Evolutionary conservation across 169 alveolate species (phyloP).

Genomic region (Condylostoma magnum): DNA sequence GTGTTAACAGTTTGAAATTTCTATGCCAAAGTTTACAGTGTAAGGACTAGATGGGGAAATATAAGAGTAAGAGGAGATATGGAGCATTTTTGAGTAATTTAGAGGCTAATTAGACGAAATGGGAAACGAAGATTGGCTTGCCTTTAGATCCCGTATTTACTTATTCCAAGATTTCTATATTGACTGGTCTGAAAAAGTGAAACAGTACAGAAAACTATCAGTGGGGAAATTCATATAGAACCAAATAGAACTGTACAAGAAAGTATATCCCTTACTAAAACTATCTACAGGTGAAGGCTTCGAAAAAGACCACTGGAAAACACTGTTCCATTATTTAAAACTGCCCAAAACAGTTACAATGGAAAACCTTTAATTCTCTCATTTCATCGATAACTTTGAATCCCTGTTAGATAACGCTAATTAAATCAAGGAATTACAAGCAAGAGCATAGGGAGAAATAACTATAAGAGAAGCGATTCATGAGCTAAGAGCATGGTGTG

Average conservation of each 20-base stretch:
- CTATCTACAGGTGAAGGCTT: slow-evolving; percentile 90
- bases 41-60: slow-evolving; percentile 68
- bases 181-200: slow-evolving; percentile 65
- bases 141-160: slow-evolving; percentile 55
- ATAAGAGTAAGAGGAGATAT: slow-evolving; percentile 53
- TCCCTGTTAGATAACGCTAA: slow-evolving; percentile 63
- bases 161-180: slow-evolving; percentile 62
- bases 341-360: slow-evolving; percentile 76
- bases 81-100: slow-evolving; percentile 76
- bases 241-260: slow-evolving; percentile 64
- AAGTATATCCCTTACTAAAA: slow-evolving; percentile 76
- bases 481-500: slow-evolving; percentile 92
- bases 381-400: slow-evolving; percentile 74
- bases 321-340: slow-evolving; percentile 76
- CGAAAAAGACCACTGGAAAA: slow-evolving; percentile 93
- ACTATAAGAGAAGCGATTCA: slow-evolving; percentile 90
- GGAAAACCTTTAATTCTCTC: slow-evolving; percentile 79
- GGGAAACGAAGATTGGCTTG: slow-evolving; percentile 76
- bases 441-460: slow-evolving; percentile 92
- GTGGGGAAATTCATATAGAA: slow-evolving; percentile 60
- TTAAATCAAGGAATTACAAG: slow-evolving; percentile 84
- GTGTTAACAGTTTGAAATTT: slow-evolving; percentile 74
- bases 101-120: slow-evolving; percentile 47
- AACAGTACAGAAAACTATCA: slow-evolving; percentile 63
- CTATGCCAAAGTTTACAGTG: slow-evolving; percentile 55